Conservation (phyloP, 1,284 basidiomycete species). For the Sphagnurus paluster region DNA sequence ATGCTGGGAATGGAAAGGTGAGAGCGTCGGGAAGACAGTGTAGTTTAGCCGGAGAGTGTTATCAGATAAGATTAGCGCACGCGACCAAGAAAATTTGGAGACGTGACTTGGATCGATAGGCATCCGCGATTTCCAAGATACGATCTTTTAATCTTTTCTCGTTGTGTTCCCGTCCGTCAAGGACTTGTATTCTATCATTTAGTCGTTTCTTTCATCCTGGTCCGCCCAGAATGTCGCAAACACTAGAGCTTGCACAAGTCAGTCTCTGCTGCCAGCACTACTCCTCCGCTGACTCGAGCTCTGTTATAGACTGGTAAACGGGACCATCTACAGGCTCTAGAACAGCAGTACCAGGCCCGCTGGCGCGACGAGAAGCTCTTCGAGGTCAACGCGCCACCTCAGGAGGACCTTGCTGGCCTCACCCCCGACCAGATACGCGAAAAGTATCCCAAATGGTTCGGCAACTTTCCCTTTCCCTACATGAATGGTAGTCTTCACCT, state of each 20-base stretch:
- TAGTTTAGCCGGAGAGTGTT: too few relatives aligned
- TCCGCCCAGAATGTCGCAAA: constrained; percentile 19
- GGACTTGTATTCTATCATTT: constrained; percentile 18
- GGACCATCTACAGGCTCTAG: constrained; percentile 82
- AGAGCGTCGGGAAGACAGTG: background rate
- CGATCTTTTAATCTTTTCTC: constrained; percentile 10
- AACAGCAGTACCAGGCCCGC: constrained; percentile 80
- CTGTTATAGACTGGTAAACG: constrained; percentile 82
- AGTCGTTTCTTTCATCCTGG: constrained; percentile 8
- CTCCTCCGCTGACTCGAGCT: background rate
- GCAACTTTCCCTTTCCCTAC: constrained; percentile 94
- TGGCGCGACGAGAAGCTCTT: constrained; percentile 81
- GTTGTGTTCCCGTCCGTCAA: constrained; percentile 14
- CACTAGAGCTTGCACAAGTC: constrained; percentile 22
- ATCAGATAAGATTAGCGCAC: constrained; percentile 7
- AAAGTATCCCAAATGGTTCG: constrained; percentile 95
- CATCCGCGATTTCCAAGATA: constrained; percentile 18
- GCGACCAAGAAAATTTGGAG: constrained; percentile 10
- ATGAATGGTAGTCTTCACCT: constrained; percentile 99
- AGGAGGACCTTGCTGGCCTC: constrained; percentile 63
- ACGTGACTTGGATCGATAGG: constrained; percentile 21
- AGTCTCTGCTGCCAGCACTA: background rate
- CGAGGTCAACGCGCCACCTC: constrained; percentile 80
- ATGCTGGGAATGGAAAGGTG: background rate
- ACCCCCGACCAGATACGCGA: constrained; percentile 63